Conservation (phyloP, 768 basidiomycete species). For the Tricholoma matsutake region DNA sequence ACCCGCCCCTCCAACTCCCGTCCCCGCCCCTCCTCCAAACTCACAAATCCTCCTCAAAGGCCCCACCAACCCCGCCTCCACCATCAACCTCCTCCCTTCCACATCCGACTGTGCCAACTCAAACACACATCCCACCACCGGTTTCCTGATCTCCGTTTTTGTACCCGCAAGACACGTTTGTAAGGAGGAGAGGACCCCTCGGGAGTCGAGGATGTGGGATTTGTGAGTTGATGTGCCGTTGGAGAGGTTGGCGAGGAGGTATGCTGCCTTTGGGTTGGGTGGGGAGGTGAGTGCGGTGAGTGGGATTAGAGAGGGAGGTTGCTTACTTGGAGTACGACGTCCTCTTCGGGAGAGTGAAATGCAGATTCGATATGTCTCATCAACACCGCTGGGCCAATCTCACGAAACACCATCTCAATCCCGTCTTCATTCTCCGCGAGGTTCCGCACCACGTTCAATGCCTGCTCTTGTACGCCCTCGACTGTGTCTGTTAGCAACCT, state of each 20-base stretch:
- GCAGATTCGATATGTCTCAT: slow-evolving; percentile 45
- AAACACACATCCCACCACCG: slow-evolving; percentile 57
- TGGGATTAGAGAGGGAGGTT: slow-evolving; percentile 5
- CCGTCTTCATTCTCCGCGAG: slow-evolving; percentile 52
- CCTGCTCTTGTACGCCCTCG: slow-evolving; percentile 64
- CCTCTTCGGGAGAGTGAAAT: slow-evolving; percentile 49
- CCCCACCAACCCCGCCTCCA: slow-evolving; percentile 38
- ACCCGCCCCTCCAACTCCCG: slow-evolving; percentile 1
- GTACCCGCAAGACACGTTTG: slow-evolving; percentile 59
- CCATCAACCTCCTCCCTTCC: slow-evolving; percentile 29
- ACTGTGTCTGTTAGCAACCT: slow-evolving; percentile 58
- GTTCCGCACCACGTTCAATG: slow-evolving; percentile 63
- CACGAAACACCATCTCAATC: slow-evolving; percentile 38
- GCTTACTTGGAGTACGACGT: slow-evolving; percentile 50
- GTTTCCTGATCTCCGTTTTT: slow-evolving; percentile 54
- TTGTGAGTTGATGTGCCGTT: slow-evolving; percentile 56
- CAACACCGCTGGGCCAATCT: slow-evolving; percentile 45
- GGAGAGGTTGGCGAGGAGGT: slow-evolving; percentile 63
- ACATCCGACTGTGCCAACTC: slow-evolving; percentile 49
- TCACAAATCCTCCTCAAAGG: slow-evolving; percentile 42
- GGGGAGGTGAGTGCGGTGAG: neutral
- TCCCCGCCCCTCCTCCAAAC: slow-evolving; percentile 15
- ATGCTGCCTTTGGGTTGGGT: slow-evolving; percentile 41
- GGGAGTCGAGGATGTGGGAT: slow-evolving; percentile 47
- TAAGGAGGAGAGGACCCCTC: slow-evolving; percentile 50